These are phyloP conservation scores for Curvularia spicifera DNA, from an alignment of 2,329 filamentous ascomycete genomes.

Conservation along the genomic window DNA sequence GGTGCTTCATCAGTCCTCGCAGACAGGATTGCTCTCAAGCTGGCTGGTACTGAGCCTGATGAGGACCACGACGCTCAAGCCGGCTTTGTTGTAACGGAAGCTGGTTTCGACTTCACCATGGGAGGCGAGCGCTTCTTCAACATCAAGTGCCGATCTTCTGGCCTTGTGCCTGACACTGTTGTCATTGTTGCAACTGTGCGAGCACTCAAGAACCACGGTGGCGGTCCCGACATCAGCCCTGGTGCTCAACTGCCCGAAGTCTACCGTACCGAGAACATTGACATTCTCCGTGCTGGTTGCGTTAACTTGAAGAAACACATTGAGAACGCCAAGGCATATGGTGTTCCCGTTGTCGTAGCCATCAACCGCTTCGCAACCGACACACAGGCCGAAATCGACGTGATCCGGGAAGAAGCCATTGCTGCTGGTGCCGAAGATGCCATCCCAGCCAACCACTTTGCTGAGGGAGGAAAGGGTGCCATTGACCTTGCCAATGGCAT, in stretches of 20 bases:
- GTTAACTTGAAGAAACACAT: slow-evolving; percentile 97
- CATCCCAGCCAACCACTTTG: slow-evolving; percentile 95
- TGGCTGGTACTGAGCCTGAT: slow-evolving; percentile 90
- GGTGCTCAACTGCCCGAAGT: slow-evolving; percentile 84
- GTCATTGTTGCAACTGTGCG: slow-evolving; percentile 95
- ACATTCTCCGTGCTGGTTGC: slow-evolving; percentile 86
- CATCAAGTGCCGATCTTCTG: slow-evolving; percentile 97
- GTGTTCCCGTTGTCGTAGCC: slow-evolving; percentile 91
- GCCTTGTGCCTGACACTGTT: slow-evolving; percentile 88
- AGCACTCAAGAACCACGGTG: slow-evolving; percentile 95
- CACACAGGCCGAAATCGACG: slow-evolving; percentile 87
- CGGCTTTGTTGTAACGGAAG: slow-evolving; percentile 94
- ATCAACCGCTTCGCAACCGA: slow-evolving; percentile 98
- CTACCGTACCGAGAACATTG: slow-evolving; percentile 92
- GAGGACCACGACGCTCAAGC: slow-evolving; percentile 83
- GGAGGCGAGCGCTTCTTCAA: slow-evolving; percentile 99
- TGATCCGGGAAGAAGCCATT: slow-evolving; percentile 88
- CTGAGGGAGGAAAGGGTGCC: slow-evolving; percentile 89
- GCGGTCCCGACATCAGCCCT: slow-evolving; percentile 89
- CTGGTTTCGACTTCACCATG: slow-evolving; percentile 99
- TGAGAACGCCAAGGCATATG: slow-evolving; percentile 84
- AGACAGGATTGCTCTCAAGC: slow-evolving; percentile 93
- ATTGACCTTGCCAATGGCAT: slow-evolving; percentile 87
- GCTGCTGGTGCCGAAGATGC: slow-evolving; percentile 93
- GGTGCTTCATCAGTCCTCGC: slow-evolving; percentile 95